These are phyloP conservation scores for Lindgomyces ingoldianus DNA, from an alignment of 495 filamentous ascomycete species.

Conservation along the genomic window DNA sequence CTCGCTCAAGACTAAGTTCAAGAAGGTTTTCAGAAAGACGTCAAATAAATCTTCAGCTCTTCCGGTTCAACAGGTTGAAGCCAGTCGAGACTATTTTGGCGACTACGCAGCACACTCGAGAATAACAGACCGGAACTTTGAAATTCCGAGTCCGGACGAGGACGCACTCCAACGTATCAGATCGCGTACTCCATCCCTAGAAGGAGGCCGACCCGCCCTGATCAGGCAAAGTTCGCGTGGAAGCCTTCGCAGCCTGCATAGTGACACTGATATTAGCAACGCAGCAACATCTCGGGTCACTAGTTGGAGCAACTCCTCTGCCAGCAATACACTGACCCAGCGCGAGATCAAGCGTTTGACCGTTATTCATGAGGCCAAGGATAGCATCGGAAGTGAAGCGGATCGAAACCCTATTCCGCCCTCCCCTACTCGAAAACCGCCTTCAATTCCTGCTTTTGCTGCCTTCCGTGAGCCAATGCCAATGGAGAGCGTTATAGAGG, in stretches of 20 bases:
- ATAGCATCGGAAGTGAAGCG: conserved; percentile 28
- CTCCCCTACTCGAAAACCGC: conserved; percentile 52
- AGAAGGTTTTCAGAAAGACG: conserved; percentile 28
- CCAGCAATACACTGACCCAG: conserved; percentile 19
- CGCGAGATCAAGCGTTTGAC: conserved; percentile 33
- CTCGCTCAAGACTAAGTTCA: conserved; percentile 31
- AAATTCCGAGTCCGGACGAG: conserved; percentile 23
- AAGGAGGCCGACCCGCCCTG: background rate
- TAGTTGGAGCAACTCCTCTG: conserved; percentile 32
- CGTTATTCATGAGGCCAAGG: conserved; percentile 37
- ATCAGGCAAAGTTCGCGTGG: conserved; percentile 4
- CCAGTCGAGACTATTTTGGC: conserved; percentile 33
- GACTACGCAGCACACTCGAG: background rate
- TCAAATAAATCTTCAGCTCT: conserved; percentile 24
- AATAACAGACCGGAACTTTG: background rate
- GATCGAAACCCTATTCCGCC: conserved; percentile 5
- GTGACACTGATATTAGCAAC: conserved; percentile 18
- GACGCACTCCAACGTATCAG: conserved; percentile 8
- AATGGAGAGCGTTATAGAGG: conserved; percentile 20
- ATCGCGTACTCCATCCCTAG: conserved; percentile 23
- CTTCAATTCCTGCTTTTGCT: conserved; percentile 48
- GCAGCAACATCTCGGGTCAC: conserved; percentile 24
- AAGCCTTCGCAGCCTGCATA: conserved; percentile 22
- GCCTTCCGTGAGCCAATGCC: conserved; percentile 38
- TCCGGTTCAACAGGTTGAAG: conserved; percentile 35